Conservation (phyloP, 441 rosid species). For the Kokia cookei region DNA sequence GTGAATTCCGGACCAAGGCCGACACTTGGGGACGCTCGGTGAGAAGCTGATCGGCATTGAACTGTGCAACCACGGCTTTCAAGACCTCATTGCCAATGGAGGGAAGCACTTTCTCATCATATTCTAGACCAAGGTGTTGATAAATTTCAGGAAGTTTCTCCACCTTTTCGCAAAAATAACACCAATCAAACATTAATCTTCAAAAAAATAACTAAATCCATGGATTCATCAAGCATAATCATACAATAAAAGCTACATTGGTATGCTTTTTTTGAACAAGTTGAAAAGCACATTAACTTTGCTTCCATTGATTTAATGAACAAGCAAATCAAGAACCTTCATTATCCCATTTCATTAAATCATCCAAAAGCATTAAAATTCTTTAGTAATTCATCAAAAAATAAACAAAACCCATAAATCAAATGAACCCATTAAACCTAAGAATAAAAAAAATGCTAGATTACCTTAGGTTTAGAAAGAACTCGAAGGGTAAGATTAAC, state of each 20-base stretch:
- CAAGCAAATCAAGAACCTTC: neutral
- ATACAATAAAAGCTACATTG: neutral
- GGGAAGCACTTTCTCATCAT: slow-evolving; percentile 94
- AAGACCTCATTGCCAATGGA: slow-evolving; percentile 92
- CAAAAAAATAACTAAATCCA: neutral
- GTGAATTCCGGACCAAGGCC: slow-evolving; percentile 66
- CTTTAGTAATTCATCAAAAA: neutral
- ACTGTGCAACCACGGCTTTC: slow-evolving; percentile 93
- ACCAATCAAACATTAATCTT: neutral
- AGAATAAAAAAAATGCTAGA: neutral
- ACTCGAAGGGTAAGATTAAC: slow-evolving; percentile 93
- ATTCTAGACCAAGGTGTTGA: slow-evolving; percentile 88
- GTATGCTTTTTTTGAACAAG: neutral
- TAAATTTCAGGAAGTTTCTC: slow-evolving; percentile 66
- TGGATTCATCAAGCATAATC: neutral
- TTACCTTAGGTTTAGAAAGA: slow-evolving; percentile 88
- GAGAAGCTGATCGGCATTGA: slow-evolving; percentile 96
- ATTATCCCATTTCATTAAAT: neutral
- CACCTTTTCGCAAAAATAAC: slow-evolving; percentile 34
- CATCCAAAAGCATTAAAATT: neutral
- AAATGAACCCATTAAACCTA: neutral
- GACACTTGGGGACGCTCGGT: slow-evolving; percentile 96
- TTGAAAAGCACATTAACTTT: neutral
- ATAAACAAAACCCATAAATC: neutral
- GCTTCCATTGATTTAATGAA: neutral